A percentile compares a stretch with the other conserved stretches of the same genome.
phyloP scores from a whole-genome alignment of 306 rosid species.

The Vigna angularis region DNA sequence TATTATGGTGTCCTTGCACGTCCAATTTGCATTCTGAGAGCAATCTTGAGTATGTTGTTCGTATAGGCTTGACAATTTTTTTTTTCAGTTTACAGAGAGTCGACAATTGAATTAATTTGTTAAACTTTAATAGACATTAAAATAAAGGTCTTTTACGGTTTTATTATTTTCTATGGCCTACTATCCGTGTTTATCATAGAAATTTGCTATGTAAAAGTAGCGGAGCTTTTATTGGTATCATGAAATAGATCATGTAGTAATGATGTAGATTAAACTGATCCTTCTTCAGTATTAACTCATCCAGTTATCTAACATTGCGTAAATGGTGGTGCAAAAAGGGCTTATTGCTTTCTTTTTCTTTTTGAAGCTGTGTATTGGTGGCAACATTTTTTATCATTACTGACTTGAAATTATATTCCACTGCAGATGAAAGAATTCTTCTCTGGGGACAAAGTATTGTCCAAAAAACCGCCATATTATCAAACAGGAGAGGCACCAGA shows the following conservation, averaged over 20 bases:
- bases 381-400: slow-evolving; percentile 23
- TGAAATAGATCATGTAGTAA: not conserved
- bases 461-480: slow-evolving; percentile 81
- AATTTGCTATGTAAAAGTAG: no score
- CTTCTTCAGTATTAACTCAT: not conserved
- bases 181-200: no score
- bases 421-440: slow-evolving; percentile 84
- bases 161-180: no score
- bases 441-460: slow-evolving; percentile 69
- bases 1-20: no score
- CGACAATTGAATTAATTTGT: no score
- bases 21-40: no score
- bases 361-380: slow-evolving; percentile 15
- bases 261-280: no score
- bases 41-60: no score
- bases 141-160: no score
- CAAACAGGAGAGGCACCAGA: slow-evolving; percentile 80
- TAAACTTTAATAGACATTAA: no score
- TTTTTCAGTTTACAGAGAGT: no score
- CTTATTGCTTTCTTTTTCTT: not conserved
- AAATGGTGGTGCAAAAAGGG: not conserved
- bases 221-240: not conserved
- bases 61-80: no score
- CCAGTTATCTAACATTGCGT: not conserved
- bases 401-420: slow-evolving; percentile 37